Conservation (phyloP, 345 rosid species). For the Syzygium oleosum region DNA sequence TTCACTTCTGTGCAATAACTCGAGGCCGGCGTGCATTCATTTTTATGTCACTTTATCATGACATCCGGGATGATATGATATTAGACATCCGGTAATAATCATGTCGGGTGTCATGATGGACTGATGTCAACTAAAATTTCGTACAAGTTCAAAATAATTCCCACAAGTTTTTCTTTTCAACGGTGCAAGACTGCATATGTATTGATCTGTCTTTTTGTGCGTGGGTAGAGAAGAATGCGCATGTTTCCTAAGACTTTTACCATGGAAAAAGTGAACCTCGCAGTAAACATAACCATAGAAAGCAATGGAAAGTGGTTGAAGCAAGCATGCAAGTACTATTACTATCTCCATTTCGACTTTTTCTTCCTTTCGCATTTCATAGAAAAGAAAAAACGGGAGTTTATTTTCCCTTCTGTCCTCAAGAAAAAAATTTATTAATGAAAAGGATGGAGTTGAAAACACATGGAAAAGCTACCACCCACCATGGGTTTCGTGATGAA, state of each 20-base stretch:
- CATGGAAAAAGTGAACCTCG: neutral
- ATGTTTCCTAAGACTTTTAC: neutral
- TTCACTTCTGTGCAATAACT: neutral
- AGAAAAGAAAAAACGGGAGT: neutral
- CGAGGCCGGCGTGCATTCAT: neutral
- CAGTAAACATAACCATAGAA: neutral
- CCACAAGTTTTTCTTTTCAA: neutral
- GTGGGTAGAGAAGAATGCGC: neutral
- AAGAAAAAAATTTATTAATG: neutral
- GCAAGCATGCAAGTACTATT: neutral
- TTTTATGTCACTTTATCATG: neutral
- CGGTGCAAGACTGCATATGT: neutral
- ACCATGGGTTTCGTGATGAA: slow-evolving; percentile 17
- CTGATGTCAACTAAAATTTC: neutral
- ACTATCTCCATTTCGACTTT: neutral
- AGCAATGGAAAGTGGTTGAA: neutral
- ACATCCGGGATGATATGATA: neutral
- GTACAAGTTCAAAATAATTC: neutral
- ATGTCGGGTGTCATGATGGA: neutral
- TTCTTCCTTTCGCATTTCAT: neutral
- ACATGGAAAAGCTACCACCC: slow-evolving; percentile 17
- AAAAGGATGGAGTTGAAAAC: neutral
- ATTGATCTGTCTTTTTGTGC: neutral
- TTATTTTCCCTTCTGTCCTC: neutral
- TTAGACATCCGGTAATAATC: neutral